These are phyloP conservation scores for Fraxinus platypoda DNA, from an alignment of 305 asterid species.

Conservation along the genomic window DNA sequence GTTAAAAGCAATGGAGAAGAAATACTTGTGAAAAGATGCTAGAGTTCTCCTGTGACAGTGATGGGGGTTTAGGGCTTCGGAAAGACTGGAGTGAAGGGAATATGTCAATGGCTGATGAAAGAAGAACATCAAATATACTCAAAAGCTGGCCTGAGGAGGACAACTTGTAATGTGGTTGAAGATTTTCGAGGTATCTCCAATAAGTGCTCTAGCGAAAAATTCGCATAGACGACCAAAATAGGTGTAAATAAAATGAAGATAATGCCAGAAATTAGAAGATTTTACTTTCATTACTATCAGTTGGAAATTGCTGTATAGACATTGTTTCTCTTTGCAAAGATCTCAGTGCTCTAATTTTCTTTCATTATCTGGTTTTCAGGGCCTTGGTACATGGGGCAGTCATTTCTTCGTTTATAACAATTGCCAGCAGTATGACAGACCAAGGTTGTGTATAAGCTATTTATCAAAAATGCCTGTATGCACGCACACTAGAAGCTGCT, in stretches of 20 bases:
- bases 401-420: slow-evolving; percentile 79
- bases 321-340: neutral
- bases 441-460: slow-evolving; percentile 77
- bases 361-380: slow-evolving; percentile 37
- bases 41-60: neutral
- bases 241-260: neutral
- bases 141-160: neutral
- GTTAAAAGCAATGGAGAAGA: neutral
- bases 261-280: neutral
- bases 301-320: neutral
- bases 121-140: neutral
- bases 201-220: neutral
- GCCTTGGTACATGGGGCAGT: slow-evolving; percentile 89
- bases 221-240: neutral
- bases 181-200: neutral
- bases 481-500: neutral
- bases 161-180: neutral
- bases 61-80: neutral
- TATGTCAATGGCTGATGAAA: neutral
- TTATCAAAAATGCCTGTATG: neutral
- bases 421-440: slow-evolving; percentile 83
- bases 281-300: neutral
- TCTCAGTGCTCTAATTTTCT: neutral
- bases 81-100: neutral
- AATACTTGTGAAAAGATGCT: neutral